Evolutionary conservation across 768 basidiomycete species (phyloP), one percentile per base, ranked within the genome.

Genomic region (Agrocybe praecox): DNA sequence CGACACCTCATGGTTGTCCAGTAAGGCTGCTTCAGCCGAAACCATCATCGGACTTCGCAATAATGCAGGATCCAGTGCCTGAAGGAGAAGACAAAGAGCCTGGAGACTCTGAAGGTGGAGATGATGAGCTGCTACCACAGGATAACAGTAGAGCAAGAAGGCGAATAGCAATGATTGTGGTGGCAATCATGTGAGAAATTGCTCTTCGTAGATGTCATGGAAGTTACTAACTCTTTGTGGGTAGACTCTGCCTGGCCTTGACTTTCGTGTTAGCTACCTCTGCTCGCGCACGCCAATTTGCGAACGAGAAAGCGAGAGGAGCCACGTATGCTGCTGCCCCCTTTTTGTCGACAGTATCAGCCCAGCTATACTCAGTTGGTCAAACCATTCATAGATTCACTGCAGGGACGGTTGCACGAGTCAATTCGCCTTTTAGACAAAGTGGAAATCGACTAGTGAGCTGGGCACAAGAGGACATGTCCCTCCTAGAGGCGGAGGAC

Each of bases 381-480:
- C 50, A 46, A 23, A 57, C 58, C 0, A 48, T 71, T 21, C 51
- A 49, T 33, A 21, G 59, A 8, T 46, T 68, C 3, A 55, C 60
- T 6, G 55, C 65, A 0, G 60, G 56, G 19, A 62, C 65, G 0
- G 46, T 67, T 2, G 63, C 26, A 17, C 60, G 55, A n/a, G 66
- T 73, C 52, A 68, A 71, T 9, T 59, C 52, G 18, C 64, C 57
- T 3, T 79, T 76, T 66, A 70, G 77, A 23, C 70, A 72, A 11
- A 73, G 74, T 2, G 79, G 79, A 53, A 63, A 67, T 40, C 66
- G 73, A 21, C 74, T 83, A 18, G 70, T 80, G 49, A 72, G 71
- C 14, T 81, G 80, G 80, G 78, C 77, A 43, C 69, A 80, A 52
- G 80, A 81, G 57, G 80, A 82, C 48, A 72, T 80, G 68, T 66